These are phyloP conservation scores for Geranium rotundifolium DNA, from an alignment of 345 rosid species.

Conservation along the genomic window DNA sequence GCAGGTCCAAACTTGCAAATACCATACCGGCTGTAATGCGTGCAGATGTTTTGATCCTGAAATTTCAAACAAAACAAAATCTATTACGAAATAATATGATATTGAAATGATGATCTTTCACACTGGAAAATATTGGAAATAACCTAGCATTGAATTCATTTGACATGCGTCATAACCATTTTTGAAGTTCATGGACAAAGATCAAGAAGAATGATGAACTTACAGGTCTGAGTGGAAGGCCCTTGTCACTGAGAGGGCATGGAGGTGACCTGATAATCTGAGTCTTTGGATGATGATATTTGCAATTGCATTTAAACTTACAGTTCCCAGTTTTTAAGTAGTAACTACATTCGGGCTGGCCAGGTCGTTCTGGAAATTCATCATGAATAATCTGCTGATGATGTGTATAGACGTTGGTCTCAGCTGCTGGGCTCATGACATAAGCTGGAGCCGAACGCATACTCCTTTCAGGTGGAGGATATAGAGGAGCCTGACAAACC, in stretches of 20 bases:
- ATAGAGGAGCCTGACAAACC: conserved; percentile 42
- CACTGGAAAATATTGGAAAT: neutral
- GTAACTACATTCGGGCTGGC: conserved; percentile 73
- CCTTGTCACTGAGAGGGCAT: conserved; percentile 64
- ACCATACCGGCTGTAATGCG: conserved; percentile 82
- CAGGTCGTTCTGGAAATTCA: conserved; percentile 88
- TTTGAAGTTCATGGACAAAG: neutral
- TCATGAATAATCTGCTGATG: conserved; percentile 39
- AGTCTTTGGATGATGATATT: conserved; percentile 76
- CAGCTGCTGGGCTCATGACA: conserved; percentile 28
- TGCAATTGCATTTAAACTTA: conserved; percentile 74
- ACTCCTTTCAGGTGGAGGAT: conserved; percentile 38
- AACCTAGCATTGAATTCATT: no score
- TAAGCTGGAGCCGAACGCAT: conserved; percentile 38
- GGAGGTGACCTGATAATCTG: conserved; percentile 36
- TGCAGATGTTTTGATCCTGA: conserved; percentile 68
- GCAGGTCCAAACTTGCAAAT: conserved; percentile 95
- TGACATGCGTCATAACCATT: no score
- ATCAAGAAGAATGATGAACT: conserved; percentile 18
- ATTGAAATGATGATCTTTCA: no score
- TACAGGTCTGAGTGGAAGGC: conserved; percentile 94
- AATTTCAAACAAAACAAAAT: conserved; percentile 3
- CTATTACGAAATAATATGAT: no score
- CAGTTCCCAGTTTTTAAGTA: conserved; percentile 83
- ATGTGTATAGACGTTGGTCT: conserved; percentile 30